Conservation (phyloP, 371 early-diverging fungal genomes). For the Rhizopus stolonifer region DNA sequence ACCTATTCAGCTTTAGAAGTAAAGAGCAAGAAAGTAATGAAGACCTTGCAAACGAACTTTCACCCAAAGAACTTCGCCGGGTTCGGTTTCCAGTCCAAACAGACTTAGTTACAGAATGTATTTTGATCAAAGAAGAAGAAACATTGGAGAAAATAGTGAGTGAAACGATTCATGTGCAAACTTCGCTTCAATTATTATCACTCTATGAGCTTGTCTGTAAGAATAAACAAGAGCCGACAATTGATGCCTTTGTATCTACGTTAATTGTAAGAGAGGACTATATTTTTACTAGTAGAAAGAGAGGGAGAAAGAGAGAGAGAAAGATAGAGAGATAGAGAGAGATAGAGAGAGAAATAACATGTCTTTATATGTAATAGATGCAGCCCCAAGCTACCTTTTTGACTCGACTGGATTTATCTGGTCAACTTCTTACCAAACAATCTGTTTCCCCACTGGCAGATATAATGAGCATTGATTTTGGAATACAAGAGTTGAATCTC, state of each 20-base stretch:
- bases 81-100: constrained; percentile 56
- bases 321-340: background rate
- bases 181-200: constrained; percentile 26
- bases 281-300: no score
- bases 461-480: constrained; percentile 59
- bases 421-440: constrained; percentile 36
- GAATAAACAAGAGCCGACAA: constrained; percentile 55
- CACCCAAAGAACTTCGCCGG: constrained; percentile 44
- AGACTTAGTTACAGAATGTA: constrained; percentile 53
- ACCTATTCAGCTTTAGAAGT: constrained; percentile 8
- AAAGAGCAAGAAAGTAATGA: constrained; percentile 1
- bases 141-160: background rate
- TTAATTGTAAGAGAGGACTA: constrained; percentile 35
- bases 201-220: constrained; percentile 50
- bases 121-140: constrained; percentile 23
- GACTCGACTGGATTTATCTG: constrained; percentile 50
- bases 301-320: no score
- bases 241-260: constrained; percentile 46
- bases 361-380: constrained; percentile 9
- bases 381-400: constrained; percentile 30
- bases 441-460: constrained; percentile 61
- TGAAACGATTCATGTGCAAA: constrained; percentile 19
- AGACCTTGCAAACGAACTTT: constrained; percentile 19
- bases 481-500: constrained; percentile 51
- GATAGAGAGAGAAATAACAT: no score